Percentiles rank a stretch among this genome's conserved stretches.
These are phyloP conservation scores for Trichoderma arundinaceum DNA, from an alignment of 2,329 filamentous ascomycete genomes.

Conservation along the genomic window DNA sequence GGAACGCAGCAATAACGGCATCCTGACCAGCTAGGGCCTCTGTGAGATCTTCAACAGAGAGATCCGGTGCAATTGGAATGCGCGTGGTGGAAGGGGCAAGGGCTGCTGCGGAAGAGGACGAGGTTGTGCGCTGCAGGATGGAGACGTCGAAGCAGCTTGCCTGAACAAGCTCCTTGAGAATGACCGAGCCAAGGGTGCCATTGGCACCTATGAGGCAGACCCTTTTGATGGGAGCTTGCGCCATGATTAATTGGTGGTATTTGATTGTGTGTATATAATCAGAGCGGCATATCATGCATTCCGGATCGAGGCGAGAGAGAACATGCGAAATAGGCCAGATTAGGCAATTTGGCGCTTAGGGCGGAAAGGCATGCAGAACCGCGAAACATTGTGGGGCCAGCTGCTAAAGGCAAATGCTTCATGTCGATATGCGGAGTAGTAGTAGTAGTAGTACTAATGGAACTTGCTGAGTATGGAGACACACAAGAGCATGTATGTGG, in stretches of 20 bases:
- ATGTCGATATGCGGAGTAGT: no score
- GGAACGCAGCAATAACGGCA: conserved; percentile 55
- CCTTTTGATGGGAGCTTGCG: conserved; percentile 38
- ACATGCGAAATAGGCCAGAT: neutral
- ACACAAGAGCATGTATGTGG: no score
- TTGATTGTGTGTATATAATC: neutral
- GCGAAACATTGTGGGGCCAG: neutral
- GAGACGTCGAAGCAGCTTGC: conserved; percentile 56
- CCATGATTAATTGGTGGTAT: conserved; percentile 4
- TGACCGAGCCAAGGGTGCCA: conserved; percentile 49
- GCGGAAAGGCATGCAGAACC: neutral
- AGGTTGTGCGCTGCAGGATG: conserved; percentile 57
- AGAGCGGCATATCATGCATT: neutral
- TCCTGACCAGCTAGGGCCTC: conserved; percentile 60
- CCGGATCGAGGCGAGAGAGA: neutral
- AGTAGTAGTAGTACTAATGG: no score
- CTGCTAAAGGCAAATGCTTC: no score
- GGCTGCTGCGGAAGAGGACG: conserved; percentile 37
- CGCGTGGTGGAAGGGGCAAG: conserved; percentile 32
- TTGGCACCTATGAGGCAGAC: conserved; percentile 46
- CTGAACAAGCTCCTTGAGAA: conserved; percentile 47
- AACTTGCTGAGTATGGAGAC: no score
- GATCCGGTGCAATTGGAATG: conserved; percentile 40
- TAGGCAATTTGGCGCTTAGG: neutral
- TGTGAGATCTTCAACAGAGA: conserved; percentile 48